These are phyloP conservation scores for Chaetoscypha palmicola DNA, from an alignment of 2,329 filamentous ascomycete species.

Conservation along the genomic window DNA sequence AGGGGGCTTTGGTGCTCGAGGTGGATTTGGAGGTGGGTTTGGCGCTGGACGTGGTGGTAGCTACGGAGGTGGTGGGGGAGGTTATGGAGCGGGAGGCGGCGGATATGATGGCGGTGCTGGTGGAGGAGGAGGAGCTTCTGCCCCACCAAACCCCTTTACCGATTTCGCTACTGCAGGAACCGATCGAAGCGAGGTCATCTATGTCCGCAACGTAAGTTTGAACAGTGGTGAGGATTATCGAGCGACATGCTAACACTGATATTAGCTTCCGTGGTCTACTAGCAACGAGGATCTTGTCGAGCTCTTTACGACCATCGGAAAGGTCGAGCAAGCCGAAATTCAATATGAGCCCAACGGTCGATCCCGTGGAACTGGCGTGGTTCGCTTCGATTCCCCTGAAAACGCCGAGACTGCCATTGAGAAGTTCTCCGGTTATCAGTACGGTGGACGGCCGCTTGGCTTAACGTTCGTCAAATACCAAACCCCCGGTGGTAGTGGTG, in stretches of 20 bases:
- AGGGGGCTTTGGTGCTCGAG: conserved; percentile 39
- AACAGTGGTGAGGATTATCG: no score
- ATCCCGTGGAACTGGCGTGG: conserved; percentile 92
- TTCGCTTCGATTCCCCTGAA: conserved; percentile 76
- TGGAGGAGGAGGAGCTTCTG: conserved; percentile 38
- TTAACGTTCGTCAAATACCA: conserved; percentile 92
- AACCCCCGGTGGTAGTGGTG: conserved; percentile 52
- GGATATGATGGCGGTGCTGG: conserved; percentile 40
- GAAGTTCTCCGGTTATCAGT: conserved; percentile 97
- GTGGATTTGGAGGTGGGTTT: conserved; percentile 51
- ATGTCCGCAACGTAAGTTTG: conserved; percentile 85
- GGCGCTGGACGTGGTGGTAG: conserved; percentile 46
- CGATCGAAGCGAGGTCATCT: conserved; percentile 78
- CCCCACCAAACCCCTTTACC: conserved; percentile 82
- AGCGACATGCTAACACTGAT: no score
- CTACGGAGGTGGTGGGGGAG: conserved; percentile 23
- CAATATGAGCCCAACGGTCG: conserved; percentile 96
- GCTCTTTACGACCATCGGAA: conserved; percentile 94
- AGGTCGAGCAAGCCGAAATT: conserved; percentile 97
- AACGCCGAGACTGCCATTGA: conserved; percentile 90
- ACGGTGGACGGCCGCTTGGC: conserved; percentile 88
- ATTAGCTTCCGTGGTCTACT: conserved; percentile 91
- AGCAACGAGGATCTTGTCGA: conserved; percentile 97
- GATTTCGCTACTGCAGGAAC: conserved; percentile 84
- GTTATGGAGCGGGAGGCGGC: no score